Base-by-base conservation (phyloP, 140 eudicot species). In the Cichorium intybus region DNA sequence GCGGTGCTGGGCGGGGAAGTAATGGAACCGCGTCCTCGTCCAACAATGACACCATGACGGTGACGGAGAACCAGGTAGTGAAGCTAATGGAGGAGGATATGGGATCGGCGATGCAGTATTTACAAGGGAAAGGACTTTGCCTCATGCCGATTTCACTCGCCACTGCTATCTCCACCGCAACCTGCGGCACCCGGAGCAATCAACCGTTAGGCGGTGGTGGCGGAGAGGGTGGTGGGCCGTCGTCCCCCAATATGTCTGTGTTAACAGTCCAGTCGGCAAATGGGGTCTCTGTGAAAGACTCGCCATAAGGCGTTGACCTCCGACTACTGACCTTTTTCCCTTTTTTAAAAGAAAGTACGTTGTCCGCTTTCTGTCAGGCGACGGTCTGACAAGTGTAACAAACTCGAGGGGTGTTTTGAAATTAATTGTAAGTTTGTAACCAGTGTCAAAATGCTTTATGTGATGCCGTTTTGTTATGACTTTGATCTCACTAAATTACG, bases 31-130 rank as follows among this genome's bases (percentile, higher is more conserved):
- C 81, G 24, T 58, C 95, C 7, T 75, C 88, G 15, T 73, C 92
- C 1, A 72, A 80, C 48, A 82, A 80, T 64, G 87, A 76, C 56
- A 73, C 80, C 28, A 77, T 81, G 88, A 72, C 87, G 56, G 84
- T 79, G 29, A 78, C 95, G 16, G 99, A 92, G 79, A 84, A 85
- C 63, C 96, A 85, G 22, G 99, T 92, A 60, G 96, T 82, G 24
- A 92, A 85, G 77, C 74, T 92, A 21, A 85, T 88, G 95, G 99
- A 92, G 61, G 95, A 92, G 45, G 99, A 92, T 72, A 92, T 88
- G 99, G 99, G 99, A 14, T 81, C 99, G 11, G 97, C 99, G 68
- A 88, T 88, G 96, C 99, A 92, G 46, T 92, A 92, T 58, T 68
- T 92, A 14, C 96, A 92, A 66, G 96, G 99, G 5, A 92, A 92